These are phyloP conservation scores for Malus sieversii DNA, from an alignment of 306 rosid genomes.

Conservation along the genomic window DNA sequence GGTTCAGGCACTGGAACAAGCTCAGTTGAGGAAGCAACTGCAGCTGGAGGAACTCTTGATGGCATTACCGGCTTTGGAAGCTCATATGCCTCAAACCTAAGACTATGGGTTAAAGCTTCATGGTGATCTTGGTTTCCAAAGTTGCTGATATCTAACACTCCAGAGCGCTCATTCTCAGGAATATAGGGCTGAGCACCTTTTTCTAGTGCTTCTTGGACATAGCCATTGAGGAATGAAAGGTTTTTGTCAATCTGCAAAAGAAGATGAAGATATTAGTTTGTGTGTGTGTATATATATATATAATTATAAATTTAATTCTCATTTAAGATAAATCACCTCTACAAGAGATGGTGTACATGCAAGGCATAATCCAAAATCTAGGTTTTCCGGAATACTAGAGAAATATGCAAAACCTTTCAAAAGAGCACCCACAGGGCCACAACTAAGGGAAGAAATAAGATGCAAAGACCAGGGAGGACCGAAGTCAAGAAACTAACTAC, in stretches of 20 bases:
- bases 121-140: slow-evolving; percentile 52
- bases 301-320: neutral
- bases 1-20: slow-evolving; percentile 61
- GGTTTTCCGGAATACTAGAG: neutral
- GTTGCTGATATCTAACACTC: slow-evolving; percentile 33
- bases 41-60: slow-evolving; percentile 30
- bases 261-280: slow-evolving; percentile 2
- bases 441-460: neutral
- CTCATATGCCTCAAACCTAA: slow-evolving; percentile 82
- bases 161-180: slow-evolving; percentile 55
- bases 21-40: slow-evolving; percentile 50
- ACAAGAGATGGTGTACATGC: neutral
- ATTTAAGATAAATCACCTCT: neutral
- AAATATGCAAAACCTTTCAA: neutral
- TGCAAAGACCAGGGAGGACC: neutral
- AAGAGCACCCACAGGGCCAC: neutral
- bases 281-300: no score
- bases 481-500: neutral
- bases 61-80: slow-evolving; percentile 58
- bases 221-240: slow-evolving; percentile 60
- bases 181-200: slow-evolving; percentile 78
- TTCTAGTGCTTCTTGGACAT: slow-evolving; percentile 54
- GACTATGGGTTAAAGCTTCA: slow-evolving; percentile 55
- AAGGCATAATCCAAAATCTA: neutral
- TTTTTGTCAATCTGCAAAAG: slow-evolving; percentile 54